Conservation (phyloP, 2,329 filamentous ascomycete genomes). For the Paecilomyces sp. region DNA sequence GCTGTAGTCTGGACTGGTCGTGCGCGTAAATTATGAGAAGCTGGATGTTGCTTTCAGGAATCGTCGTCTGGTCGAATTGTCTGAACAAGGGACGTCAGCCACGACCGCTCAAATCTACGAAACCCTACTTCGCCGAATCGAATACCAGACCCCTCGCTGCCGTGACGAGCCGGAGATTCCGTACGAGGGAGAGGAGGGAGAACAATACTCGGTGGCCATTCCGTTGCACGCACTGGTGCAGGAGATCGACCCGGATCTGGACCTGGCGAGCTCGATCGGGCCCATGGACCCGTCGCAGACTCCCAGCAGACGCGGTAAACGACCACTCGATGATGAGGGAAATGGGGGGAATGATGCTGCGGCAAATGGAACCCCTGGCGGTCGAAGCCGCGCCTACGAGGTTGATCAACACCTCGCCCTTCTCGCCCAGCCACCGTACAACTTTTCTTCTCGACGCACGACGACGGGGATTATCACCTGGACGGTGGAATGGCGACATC, state of each 20-base stretch:
- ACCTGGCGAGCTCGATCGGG: slow-evolving; percentile 29
- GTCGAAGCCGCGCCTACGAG: slow-evolving; percentile 28
- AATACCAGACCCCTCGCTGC: slow-evolving; percentile 62
- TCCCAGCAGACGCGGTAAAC: slow-evolving; percentile 23
- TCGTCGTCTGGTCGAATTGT: slow-evolving; percentile 65
- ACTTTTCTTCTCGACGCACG: slow-evolving; percentile 27
- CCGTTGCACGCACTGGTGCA: slow-evolving; percentile 25
- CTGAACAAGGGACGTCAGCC: slow-evolving; percentile 61
- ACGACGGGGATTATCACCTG: slow-evolving; percentile 60
- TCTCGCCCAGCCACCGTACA: slow-evolving; percentile 39
- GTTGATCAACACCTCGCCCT: slow-evolving; percentile 39
- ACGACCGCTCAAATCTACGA: slow-evolving; percentile 73
- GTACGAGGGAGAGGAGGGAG: slow-evolving; percentile 34
- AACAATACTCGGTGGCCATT: slow-evolving; percentile 30
- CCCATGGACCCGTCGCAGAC: slow-evolving; percentile 20
- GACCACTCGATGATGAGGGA: slow-evolving; percentile 19
- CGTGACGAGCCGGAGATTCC: slow-evolving; percentile 38
- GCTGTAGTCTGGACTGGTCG: slow-evolving; percentile 60
- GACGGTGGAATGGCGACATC: slow-evolving; percentile 72
- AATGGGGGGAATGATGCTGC: slow-evolving; percentile 30
- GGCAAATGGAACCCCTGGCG: slow-evolving; percentile 45
- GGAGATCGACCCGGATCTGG: slow-evolving; percentile 30
- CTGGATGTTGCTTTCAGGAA: slow-evolving; percentile 77
- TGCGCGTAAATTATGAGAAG: slow-evolving; percentile 80
- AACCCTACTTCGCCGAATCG: slow-evolving; percentile 62